Evolutionary conservation across 345 rosid species (phyloP), one percentile per base, ranked within the genome.

Genomic region (Corchorus olitorius): DNA sequence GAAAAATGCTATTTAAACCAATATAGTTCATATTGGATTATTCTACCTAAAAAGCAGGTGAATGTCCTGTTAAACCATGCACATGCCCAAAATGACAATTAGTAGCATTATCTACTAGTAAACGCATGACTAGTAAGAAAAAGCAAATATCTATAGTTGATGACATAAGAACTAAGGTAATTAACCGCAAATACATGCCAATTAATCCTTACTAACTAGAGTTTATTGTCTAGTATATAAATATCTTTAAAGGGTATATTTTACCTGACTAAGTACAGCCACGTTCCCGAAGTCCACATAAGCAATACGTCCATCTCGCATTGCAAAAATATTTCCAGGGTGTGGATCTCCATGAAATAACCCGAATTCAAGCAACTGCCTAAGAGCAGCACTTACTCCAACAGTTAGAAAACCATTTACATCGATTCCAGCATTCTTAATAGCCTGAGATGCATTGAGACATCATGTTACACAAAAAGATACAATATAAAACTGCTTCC

Each of bases 241-340:
- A 67, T 65, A 54, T 33, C 61, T 20, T 52, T 72, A 67, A 77
- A 46, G 72, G 39, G 43, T 41, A 63, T 43, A 67, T 74, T 79
- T 80, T 81, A 95, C 99, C 93, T 95, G 93, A 89, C 99, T 95
- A 73, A 95, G 97, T 55, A 88, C 98, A 72, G 99, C 99, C 84
- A 95, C 99, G 77, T 95, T 93, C 78, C 99, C 99, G 80, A 93
- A 95, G 90, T 95, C 99, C 77, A 95, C 99, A 83, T 91, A 95
- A 63, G 98, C 99, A 79, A 95, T 91, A 69, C 98, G 95, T 41
- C 99, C 99, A 87, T 95, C 99, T 2, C 86, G 96, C 97, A 95
- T 91, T 34, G 99, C 99, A 79, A 95, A 95, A 49, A 95, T 90
- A 80, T 95, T 95, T 81, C 99, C 99, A 88, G 99, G 99, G 83